A percentile compares a stretch with the other conserved stretches of the same genome.
Conservation (phyloP, 176 grass and related monocot genomes). For the Musa troglodytarum region DNA sequence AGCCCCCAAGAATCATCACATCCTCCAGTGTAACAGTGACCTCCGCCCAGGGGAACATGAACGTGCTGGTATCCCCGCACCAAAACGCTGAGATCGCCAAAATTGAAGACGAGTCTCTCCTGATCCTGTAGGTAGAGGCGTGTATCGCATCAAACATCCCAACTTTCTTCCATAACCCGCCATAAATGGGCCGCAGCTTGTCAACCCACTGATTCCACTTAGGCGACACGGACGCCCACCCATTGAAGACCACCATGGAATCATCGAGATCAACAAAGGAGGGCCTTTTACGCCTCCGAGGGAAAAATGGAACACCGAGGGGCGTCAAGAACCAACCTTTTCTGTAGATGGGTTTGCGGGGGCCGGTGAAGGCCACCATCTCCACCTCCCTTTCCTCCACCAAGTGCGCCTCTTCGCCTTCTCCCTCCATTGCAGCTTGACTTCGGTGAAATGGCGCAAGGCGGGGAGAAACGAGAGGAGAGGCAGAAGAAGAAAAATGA, state of each 20-base stretch:
- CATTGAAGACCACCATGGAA: neutral
- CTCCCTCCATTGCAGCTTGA: neutral
- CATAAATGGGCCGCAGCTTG: neutral
- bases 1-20: conserved; percentile 42
- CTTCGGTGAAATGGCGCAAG: neutral
- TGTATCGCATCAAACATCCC: neutral
- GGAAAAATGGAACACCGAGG: neutral
- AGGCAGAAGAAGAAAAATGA: too few species aligned
- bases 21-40: conserved; percentile 68
- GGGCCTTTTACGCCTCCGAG: neutral
- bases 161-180: neutral
- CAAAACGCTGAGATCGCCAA: neutral
- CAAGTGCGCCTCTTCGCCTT: neutral
- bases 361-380: neutral
- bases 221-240: neutral
- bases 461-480: neutral
- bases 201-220: neutral
- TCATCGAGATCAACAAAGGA: neutral
- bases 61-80: neutral
- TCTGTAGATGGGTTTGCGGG: neutral
- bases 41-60: conserved; percentile 83
- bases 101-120: neutral
- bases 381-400: neutral
- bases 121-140: neutral
- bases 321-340: neutral